Evolutionary conservation across 805 yeast species (phyloP).

Genomic region (Grigorovia humatica): DNA sequence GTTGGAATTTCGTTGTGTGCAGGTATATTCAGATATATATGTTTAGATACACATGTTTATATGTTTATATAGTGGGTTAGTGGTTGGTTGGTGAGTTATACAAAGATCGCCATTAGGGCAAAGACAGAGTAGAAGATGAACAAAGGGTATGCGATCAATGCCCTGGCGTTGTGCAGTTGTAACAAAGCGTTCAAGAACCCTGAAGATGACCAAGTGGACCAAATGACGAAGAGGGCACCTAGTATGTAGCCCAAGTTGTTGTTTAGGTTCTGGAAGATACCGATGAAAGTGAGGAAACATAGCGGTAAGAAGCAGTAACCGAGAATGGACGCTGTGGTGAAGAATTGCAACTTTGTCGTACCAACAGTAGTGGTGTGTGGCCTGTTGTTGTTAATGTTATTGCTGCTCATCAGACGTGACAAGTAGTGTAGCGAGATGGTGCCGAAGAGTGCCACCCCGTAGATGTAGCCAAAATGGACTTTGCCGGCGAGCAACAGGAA

Average conservation of each 20-base stretch:
- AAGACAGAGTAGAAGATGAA: slow-evolving; percentile 86
- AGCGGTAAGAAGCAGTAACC: slow-evolving; percentile 92
- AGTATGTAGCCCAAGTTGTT: slow-evolving; percentile 62
- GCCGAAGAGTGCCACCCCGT: slow-evolving; percentile 92
- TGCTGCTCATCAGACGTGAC: slow-evolving; percentile 77
- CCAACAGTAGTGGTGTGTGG: slow-evolving; percentile 11
- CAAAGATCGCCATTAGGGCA: slow-evolving; percentile 92
- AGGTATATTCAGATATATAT: neutral
- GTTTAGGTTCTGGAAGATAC: slow-evolving; percentile 69
- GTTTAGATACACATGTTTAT: no score
- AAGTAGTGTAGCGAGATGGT: slow-evolving; percentile 73
- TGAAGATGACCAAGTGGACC: slow-evolving; percentile 92
- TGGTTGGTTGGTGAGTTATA: neutral
- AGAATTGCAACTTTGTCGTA: slow-evolving; percentile 33
- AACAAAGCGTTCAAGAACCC: slow-evolving; percentile 85
- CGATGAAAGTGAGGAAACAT: slow-evolving; percentile 45
- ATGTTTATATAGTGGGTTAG: neutral
- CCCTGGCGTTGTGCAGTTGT: slow-evolving; percentile 74
- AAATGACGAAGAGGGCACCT: slow-evolving; percentile 56
- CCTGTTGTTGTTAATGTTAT: slow-evolving; percentile 6
- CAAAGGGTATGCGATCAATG: slow-evolving; percentile 86
- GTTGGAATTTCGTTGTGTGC: no score
- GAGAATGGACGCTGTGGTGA: slow-evolving; percentile 77
- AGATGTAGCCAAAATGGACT: slow-evolving; percentile 92
- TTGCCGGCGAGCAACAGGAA: slow-evolving; percentile 79